Base-by-base conservation (phyloP, 2,329 filamentous ascomycete genomes). In the Venturia oleaginea region DNA sequence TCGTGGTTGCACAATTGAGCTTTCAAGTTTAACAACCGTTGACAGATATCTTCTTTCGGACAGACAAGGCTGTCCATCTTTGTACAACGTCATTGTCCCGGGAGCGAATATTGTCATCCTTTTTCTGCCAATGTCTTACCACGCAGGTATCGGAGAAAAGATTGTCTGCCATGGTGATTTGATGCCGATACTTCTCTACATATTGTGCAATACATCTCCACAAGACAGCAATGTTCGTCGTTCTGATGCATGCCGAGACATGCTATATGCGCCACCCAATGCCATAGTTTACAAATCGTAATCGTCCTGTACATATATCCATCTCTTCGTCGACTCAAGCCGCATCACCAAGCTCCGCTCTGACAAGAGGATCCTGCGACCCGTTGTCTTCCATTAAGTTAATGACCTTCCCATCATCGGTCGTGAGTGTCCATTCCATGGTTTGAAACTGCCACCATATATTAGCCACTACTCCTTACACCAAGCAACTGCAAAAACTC, bases 391-490 rank as follows among this genome's bases (percentile, higher is more conserved):
- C 51, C 15, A 65, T 51, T 13, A 65, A 30, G 38, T 65, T 34
- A 38, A 97, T 83, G 68, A 88, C 84, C 62, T 80, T 80, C 51
- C 84, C 84, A 71, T 86, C 84, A 67, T 83, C 80, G 67, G 84
- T 86, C 74, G 87, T 85, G 70, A 99, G 78, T 72, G 88, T 94
- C 92, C 93, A 99, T 80, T 92, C 90, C 65, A 87, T 84, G 42
- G 94, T 99, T 78, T 91, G 87, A 76, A 96, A 97, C 80, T 43
- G 64, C 57, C 64, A 60, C 38, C 19, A 48, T 27, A 46, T 63
- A 59, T 66, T 55, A 70, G 66, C 65, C 7, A 48, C 62, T n/a
- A 15, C 66, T 43, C 10, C 15, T n/a, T 46, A 7, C 22, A 30
- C 46, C 10, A 55, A 46, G 19, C 27, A 24, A 59, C 11, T 15